Base-by-base conservation (phyloP, 192 early-diverging fungal genomes). In the Linnemannia exigua region DNA sequence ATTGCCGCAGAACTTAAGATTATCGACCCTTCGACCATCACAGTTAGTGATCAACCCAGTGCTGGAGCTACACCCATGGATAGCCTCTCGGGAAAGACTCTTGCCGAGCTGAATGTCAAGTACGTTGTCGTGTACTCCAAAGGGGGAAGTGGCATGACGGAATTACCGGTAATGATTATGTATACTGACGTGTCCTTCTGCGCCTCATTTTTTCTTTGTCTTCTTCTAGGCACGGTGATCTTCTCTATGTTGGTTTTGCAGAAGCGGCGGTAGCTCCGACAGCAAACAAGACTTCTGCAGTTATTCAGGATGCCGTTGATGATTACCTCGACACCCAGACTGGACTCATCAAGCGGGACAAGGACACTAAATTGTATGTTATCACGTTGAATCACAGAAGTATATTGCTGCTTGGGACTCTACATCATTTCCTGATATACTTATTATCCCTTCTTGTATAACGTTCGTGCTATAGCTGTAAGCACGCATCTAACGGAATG, bases 401-500 rank as follows among this genome's bases (percentile, higher is more conserved):
- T 41, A 58, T 17, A 14, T 37, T 20, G 41, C 47, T 25, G 5
- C 9, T 31, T 63, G 36, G 36, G 20, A 16, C 11, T 25, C 11
- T 12, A 63, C 58, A 15, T 15, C 12, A 31, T n/a, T 14, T 63
- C 0, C 12, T 63, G 9, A 63, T 15, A 15, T 11, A 31, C 7
- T 16, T 11, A 3, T 63, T 15, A 1, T 14, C 3, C 8, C 12
- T 9, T 15, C 1, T n/a, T 63, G n/a, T n/a, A n/a, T n/a, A n/a
- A n/a, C n/a, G n/a, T n/a, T n/a, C n/a, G n/a, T n/a, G n/a, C n/a
- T n/a, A 31, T 86, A 95, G 96, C 80, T 97, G 97, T 83, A 93
- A 92, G 46, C 97, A 98, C 85, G 91, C 93, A 33, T 67, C 77
- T 16, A 89, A 94, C 46, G 97, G 95, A 38, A 98, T 98, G 97